Conservation (phyloP, 2,329 filamentous ascomycete genomes). For the Blumeriella jaapii region DNA sequence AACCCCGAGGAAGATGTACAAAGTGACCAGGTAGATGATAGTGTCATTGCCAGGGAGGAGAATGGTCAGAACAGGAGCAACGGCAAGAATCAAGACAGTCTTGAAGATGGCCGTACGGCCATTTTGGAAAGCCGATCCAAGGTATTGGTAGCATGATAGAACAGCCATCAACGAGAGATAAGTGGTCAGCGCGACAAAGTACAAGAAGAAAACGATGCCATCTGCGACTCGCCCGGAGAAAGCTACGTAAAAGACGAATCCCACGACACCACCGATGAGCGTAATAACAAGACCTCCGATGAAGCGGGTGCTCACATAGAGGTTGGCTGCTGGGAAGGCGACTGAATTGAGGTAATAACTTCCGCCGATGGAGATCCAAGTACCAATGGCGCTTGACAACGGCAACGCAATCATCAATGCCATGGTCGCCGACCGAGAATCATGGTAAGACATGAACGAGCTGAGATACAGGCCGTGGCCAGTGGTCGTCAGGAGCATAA, state of each 20-base stretch:
- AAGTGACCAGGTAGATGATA: neutral
- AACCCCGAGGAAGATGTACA: slow-evolving; percentile 3
- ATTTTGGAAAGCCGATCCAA: slow-evolving; percentile 4
- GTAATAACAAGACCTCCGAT: slow-evolving; percentile 2
- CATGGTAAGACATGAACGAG: slow-evolving; percentile 2
- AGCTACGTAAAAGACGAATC: neutral
- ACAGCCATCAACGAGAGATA: slow-evolving; percentile 2
- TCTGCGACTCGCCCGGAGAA: neutral
- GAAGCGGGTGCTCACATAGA: slow-evolving; percentile 1
- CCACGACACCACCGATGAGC: neutral
- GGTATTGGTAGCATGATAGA: slow-evolving; percentile 4
- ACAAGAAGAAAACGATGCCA: slow-evolving; percentile 2
- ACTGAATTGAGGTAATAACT: slow-evolving; percentile 7
- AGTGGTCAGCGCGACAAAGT: slow-evolving; percentile 1
- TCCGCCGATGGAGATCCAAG: slow-evolving; percentile 3
- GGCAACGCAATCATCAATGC: slow-evolving; percentile 3
- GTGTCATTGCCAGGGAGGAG: slow-evolving; percentile 1
- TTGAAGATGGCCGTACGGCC: slow-evolving; percentile 1
- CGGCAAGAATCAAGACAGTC: neutral
- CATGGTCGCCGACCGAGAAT: slow-evolving; percentile 1
- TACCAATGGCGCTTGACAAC: slow-evolving; percentile 2
- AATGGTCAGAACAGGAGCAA: slow-evolving; percentile 2
- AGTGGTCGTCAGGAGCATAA: slow-evolving; percentile 2
- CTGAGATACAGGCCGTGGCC: slow-evolving; percentile 4
- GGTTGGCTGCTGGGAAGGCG: slow-evolving; percentile 3